Evolutionary conservation across 75 land plant genomes (phyloP), one percentile per base, ranked within the genome.

Genomic region (Ceratopteris richardii): DNA sequence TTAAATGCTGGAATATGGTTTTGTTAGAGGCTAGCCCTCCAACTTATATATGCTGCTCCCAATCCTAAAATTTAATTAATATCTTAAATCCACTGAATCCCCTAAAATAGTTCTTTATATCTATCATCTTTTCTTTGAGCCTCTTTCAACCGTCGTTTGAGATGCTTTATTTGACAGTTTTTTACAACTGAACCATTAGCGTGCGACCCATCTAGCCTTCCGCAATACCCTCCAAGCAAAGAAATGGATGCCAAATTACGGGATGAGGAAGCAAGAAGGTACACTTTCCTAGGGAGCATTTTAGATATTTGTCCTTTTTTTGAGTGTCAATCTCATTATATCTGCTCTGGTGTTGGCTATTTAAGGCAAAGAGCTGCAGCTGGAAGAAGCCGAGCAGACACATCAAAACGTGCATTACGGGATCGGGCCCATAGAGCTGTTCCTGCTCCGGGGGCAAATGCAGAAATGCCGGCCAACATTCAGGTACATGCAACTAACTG

Each of bases 181-280:
- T 88, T 88, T 40, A 74, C 64, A 0, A 77, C 80, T 9, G 77
- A 88, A 59, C 93, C 93, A 28, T 67, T 53, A 71, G 83, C 93
- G 4, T 88, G 93, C 74, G 89, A 85, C 12, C 89, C 93, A 16
- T 82, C 85, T 57, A 88, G 89, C 60, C 73, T 88, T 56, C 93
- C 93, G 0, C 71, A 88, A 23, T 88, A 79, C 74, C 93, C 93
- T 31, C 93, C 93, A 26, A 85, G 81, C 81, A 88, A 88, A 74
- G 93, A 88, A 61, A 61, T 88, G 71, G 85, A 88, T 77, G 80
- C 71, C 31, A 88, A 82, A 56, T 50, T 81, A 30, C 80, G 83
- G 40, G 84, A 81, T 40, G 82, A 84, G 67, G 80, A 76, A 63
- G 72, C 80, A 26, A 80, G 82, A 77, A 80, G 88, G 91, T 87